phyloP scores from a whole-genome alignment of 2,329 filamentous ascomycete species.

The Ascocoryne sarcoides region DNA sequence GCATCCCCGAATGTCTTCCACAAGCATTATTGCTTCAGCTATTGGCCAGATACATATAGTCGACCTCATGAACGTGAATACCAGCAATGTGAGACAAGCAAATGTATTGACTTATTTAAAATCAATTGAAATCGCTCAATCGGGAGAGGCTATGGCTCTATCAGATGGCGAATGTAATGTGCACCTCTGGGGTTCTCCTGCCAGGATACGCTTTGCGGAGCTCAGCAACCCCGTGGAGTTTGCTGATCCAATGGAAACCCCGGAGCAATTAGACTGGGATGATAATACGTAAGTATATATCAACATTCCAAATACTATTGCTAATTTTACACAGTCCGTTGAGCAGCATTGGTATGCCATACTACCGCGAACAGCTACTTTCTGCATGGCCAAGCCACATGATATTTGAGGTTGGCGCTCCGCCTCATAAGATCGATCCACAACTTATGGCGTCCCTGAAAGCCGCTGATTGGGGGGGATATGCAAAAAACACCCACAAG shows the following conservation, averaged over 20 bases:
- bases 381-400: conserved; percentile 86
- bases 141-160: conserved; percentile 60
- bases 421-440: conserved; percentile 65
- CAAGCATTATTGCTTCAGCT: conserved; percentile 86
- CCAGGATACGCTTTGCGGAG: conserved; percentile 63
- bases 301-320: neutral
- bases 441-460: conserved; percentile 56
- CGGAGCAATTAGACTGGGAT: conserved; percentile 49
- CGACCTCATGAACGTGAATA: conserved; percentile 72
- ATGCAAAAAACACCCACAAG: conserved; percentile 67
- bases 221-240: conserved; percentile 60
- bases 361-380: conserved; percentile 78
- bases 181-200: conserved; percentile 62
- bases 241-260: conserved; percentile 46
- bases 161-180: conserved; percentile 57
- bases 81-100: conserved; percentile 58
- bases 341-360: conserved; percentile 82
- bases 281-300: conserved; percentile 52
- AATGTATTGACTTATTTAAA: conserved; percentile 53
- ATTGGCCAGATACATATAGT: conserved; percentile 92
- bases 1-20: conserved; percentile 93
- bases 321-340: conserved; percentile 49
- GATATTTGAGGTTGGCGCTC: conserved; percentile 76
- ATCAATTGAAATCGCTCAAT: conserved; percentile 60
- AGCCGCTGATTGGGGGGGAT: conserved; percentile 65